Conservation (phyloP, 345 rosid species). For the Dipteronia dyeriana region DNA sequence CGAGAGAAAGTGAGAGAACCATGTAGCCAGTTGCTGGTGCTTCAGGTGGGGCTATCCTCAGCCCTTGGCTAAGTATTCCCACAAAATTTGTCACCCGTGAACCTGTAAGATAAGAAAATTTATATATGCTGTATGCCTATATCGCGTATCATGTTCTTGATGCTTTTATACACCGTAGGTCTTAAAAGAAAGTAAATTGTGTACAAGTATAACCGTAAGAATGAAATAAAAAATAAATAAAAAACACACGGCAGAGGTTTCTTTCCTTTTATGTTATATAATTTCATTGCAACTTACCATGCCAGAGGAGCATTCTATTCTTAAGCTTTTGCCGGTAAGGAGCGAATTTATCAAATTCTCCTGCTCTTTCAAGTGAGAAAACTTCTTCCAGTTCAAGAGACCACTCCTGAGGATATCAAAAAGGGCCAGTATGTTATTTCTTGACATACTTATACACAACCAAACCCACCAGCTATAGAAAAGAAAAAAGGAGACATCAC, state of each 20-base stretch:
- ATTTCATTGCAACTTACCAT: constrained; percentile 51
- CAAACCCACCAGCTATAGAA: not conserved
- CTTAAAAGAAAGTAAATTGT: not conserved
- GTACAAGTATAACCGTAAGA: not conserved
- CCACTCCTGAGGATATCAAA: constrained; percentile 64
- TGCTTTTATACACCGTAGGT: not conserved
- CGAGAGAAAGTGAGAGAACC: constrained; percentile 50
- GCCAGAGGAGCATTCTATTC: constrained; percentile 94
- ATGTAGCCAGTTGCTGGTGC: constrained; percentile 99
- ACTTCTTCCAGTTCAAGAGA: constrained; percentile 90
- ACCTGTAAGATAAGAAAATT: constrained; percentile 46
- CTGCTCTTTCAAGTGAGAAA: constrained; percentile 87
- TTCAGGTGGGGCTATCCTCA: constrained; percentile 98
- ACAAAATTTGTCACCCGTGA: constrained; percentile 93
- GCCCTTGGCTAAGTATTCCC: constrained; percentile 95
- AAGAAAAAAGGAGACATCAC: not conserved
- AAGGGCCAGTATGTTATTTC: constrained; percentile 8
- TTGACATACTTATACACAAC: not conserved
- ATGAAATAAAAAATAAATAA: not conserved
- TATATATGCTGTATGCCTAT: not conserved
- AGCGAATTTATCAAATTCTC: constrained; percentile 82
- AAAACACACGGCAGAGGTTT: not conserved
- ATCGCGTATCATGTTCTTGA: not conserved
- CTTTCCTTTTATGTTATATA: not conserved
- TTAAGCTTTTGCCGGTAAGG: constrained; percentile 63